Evolutionary conservation across 768 basidiomycete species (phyloP).

Genomic region (Pluteus cervinus): DNA sequence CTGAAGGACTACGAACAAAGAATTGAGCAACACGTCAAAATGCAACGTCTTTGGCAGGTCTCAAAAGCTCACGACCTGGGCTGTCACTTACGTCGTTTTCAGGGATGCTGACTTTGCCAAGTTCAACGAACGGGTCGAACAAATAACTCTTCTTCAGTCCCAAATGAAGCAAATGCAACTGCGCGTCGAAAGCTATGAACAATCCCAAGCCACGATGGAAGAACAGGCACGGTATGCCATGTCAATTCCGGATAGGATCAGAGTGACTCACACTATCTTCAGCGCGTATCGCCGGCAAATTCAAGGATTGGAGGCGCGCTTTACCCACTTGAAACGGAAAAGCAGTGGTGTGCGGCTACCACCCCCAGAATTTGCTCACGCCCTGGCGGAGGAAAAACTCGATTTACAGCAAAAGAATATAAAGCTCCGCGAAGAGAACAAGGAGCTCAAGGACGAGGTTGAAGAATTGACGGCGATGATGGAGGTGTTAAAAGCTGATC

Average conservation of each 20-base stretch:
- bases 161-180: constrained; percentile 64
- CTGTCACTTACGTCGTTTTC: too few species aligned
- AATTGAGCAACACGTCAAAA: constrained; percentile 73
- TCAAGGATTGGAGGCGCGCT: constrained; percentile 53
- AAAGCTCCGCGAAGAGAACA: constrained; percentile 53
- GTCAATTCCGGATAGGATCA: constrained; percentile 10
- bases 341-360: constrained; percentile 24
- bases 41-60: constrained; percentile 73
- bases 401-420: constrained; percentile 42
- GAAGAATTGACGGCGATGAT: constrained; percentile 69
- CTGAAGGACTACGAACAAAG: constrained; percentile 83
- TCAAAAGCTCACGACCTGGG: not conserved
- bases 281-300: constrained; percentile 58
- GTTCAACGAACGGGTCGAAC: constrained; percentile 58
- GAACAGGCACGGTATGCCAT: constrained; percentile 56
- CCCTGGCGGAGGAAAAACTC: constrained; percentile 40
- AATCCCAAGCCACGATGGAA: constrained; percentile 47
- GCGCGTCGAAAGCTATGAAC: constrained; percentile 52
- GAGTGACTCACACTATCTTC: constrained; percentile 5
- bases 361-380: constrained; percentile 36
- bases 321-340: constrained; percentile 40
- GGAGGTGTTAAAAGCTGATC: constrained; percentile 55
- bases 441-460: constrained; percentile 32
- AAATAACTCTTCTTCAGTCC: constrained; percentile 49
- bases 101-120: constrained; percentile 75